These are phyloP conservation scores for Lentinus brumalis DNA, from an alignment of 768 basidiomycete species.

Conservation along the genomic window DNA sequence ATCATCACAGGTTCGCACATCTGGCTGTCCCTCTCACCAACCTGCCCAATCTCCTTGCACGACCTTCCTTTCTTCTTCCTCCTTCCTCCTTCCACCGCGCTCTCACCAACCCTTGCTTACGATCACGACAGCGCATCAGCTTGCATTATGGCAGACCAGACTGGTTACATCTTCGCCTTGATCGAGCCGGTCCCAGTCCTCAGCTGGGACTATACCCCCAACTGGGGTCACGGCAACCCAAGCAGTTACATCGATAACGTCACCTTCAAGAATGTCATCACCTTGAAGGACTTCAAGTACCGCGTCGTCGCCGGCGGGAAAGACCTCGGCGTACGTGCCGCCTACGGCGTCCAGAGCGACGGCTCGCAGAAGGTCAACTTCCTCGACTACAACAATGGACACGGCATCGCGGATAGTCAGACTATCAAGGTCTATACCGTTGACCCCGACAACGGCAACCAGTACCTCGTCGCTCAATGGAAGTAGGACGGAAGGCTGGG, in stretches of 20 bases:
- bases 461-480: slow-evolving; percentile 19
- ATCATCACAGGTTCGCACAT: too few relatives aligned
- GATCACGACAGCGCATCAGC: neutral
- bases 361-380: slow-evolving; percentile 23
- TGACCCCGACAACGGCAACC: slow-evolving; percentile 12
- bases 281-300: slow-evolving; percentile 15
- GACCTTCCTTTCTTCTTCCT: neutral
- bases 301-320: slow-evolving; percentile 10
- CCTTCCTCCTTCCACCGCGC: neutral
- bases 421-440: slow-evolving; percentile 15
- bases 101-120: neutral
- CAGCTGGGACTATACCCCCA: slow-evolving; percentile 9
- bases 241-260: slow-evolving; percentile 16
- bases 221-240: slow-evolving; percentile 14
- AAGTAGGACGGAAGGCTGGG: neutral
- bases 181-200: neutral
- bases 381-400: slow-evolving; percentile 18
- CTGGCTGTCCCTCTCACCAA: neutral
- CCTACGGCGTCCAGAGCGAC: slow-evolving; percentile 5
- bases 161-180: neutral
- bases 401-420: slow-evolving; percentile 7
- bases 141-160: neutral
- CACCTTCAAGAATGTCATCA: slow-evolving; percentile 15
- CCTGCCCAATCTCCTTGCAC: too few relatives aligned
- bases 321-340: slow-evolving; percentile 13